phyloP scores from a whole-genome alignment of 1,139 yeast species.

The Komagataea norvegica region DNA sequence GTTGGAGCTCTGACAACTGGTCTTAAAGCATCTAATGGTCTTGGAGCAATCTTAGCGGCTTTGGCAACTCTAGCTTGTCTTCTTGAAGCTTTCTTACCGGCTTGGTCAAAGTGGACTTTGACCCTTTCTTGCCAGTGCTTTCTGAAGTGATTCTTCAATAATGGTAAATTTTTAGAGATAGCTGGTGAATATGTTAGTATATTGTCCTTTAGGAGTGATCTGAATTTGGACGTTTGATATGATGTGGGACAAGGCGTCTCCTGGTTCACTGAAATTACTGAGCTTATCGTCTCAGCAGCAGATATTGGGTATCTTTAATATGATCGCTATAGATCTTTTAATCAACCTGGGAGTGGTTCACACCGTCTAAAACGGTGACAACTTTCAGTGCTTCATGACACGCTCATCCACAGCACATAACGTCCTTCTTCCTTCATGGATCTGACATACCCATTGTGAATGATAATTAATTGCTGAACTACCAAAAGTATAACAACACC shows the following conservation, averaged over 20 bases:
- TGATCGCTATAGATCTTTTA: not conserved
- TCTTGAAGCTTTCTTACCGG: slow-evolving; percentile 98
- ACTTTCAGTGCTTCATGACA: too few species aligned
- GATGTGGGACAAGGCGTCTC: too few species aligned
- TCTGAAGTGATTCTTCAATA: slow-evolving; percentile 95
- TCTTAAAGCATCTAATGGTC: slow-evolving; percentile 93
- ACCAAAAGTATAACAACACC: slow-evolving; percentile 7
- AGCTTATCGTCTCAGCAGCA: too few species aligned
- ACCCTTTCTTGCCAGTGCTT: slow-evolving; percentile 99
- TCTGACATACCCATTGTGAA: slow-evolving; percentile 30
- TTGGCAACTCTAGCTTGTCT: slow-evolving; percentile 90
- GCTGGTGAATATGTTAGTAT: slow-evolving; percentile 45
- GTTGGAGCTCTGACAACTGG: slow-evolving; percentile 99
- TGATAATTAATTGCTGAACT: slow-evolving; percentile 19
- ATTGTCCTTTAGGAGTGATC: too few species aligned
- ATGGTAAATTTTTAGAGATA: slow-evolving; percentile 95
- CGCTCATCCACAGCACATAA: not conserved
- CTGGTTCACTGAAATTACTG: too few species aligned
- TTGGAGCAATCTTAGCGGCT: slow-evolving; percentile 96
- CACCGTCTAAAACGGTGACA: too few species aligned
- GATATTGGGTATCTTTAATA: not conserved
- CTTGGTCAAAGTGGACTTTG: slow-evolving; percentile 98
- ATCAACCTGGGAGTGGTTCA: too few species aligned
- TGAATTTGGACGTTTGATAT: too few species aligned
- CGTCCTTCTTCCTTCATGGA: slow-evolving; percentile 1